Evolutionary conservation across 257 asterid genomes (phyloP).

Genomic region (Sherardia arvensis): DNA sequence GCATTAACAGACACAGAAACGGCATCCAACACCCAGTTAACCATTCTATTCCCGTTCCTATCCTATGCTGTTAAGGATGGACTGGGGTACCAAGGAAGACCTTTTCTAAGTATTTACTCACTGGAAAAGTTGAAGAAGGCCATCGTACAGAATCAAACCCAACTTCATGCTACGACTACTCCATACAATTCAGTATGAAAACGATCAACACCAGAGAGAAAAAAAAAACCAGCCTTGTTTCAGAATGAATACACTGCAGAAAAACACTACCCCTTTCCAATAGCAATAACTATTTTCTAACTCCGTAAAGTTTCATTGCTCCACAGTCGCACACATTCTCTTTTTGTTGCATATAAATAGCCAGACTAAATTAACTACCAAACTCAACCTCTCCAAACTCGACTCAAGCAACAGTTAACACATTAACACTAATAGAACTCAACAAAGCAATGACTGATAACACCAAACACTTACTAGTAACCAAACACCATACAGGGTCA

Average conservation of each 20-base stretch:
- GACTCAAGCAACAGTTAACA: neutral
- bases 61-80: neutral
- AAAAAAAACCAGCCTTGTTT: neutral
- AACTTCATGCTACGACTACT: neutral
- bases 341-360: neutral
- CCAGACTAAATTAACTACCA: neutral
- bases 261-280: neutral
- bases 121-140: neutral
- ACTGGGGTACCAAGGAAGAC: neutral
- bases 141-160: neutral
- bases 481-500: neutral
- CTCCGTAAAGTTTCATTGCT: neutral
- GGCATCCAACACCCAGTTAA: neutral
- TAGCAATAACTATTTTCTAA: neutral
- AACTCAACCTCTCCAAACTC: conserved; percentile 1
- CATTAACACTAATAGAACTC: neutral
- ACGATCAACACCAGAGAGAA: neutral
- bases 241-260: neutral
- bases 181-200: neutral
- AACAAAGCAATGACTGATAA: neutral
- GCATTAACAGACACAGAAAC: neutral
- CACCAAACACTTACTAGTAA: neutral
- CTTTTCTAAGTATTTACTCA: neutral
- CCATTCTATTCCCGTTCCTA: neutral
- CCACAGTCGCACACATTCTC: neutral